Evolutionary conservation across 306 rosid species (phyloP).

Genomic region (Cercis canadensis): DNA sequence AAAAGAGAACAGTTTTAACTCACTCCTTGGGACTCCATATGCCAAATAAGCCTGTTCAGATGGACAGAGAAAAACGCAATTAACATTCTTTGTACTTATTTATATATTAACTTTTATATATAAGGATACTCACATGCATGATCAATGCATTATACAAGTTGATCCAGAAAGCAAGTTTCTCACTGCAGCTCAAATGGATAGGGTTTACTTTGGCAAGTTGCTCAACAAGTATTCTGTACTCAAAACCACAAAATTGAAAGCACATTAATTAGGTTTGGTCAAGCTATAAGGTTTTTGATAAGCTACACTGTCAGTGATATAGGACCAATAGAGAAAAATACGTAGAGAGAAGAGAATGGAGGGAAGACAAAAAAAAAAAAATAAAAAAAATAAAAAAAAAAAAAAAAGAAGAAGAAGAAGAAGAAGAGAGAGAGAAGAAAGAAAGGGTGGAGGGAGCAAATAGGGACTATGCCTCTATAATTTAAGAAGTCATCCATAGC

Average conservation of each 20-base stretch:
- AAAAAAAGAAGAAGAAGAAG: not conserved
- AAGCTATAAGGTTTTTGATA: not conserved
- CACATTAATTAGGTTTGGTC: not conserved
- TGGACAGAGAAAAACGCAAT: not conserved
- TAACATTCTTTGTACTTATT: not conserved
- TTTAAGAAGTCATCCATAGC: not conserved
- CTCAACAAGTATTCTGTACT: conserved; percentile 74
- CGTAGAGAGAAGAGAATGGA: not conserved
- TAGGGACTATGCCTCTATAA: not conserved
- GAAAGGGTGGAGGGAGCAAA: not conserved
- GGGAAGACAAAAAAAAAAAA: too few species aligned
- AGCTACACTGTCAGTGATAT: not conserved
- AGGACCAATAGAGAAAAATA: not conserved
- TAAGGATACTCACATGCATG: conserved; percentile 66
- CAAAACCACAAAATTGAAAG: conserved; percentile 24
- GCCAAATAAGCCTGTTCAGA: conserved; percentile 75
- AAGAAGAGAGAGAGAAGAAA: not conserved
- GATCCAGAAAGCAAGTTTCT: conserved; percentile 82
- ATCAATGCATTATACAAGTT: conserved; percentile 76
- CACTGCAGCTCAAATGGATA: conserved; percentile 58
- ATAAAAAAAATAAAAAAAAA: too few species aligned
- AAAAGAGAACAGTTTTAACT: conserved; percentile 74
- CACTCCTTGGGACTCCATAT: conserved; percentile 84
- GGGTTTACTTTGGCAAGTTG: conserved; percentile 78
- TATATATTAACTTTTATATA: not conserved